Evolutionary conservation across 257 asterid genomes (phyloP).

Genomic region (Salvia splendens): DNA sequence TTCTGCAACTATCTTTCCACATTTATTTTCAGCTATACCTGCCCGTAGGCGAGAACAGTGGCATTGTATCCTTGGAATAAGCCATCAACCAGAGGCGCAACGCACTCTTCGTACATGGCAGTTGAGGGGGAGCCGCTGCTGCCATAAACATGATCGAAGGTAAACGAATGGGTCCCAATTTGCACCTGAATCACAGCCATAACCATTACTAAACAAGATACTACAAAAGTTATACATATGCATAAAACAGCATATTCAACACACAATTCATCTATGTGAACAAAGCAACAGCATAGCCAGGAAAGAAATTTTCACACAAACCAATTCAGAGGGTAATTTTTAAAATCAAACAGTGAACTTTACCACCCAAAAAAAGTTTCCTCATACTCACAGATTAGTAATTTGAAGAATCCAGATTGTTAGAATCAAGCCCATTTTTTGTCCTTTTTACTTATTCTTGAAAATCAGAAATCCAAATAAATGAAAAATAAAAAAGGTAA

Average conservation of each 20-base stretch:
- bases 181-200: constrained; percentile 61
- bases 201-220: neutral
- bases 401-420: constrained; percentile 20
- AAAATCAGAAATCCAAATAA: neutral
- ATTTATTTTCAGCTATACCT: constrained; percentile 51
- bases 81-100: constrained; percentile 93
- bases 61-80: constrained; percentile 98
- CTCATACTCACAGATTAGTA: constrained; percentile 4
- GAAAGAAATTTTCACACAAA: constrained; percentile 9
- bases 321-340: constrained; percentile 5
- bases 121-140: constrained; percentile 74
- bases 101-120: constrained; percentile 92
- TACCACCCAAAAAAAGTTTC: constrained; percentile 6
- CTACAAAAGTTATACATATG: constrained; percentile 2
- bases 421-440: neutral
- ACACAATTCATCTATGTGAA: neutral
- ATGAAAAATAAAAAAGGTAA: neutral
- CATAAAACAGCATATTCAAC: neutral
- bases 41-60: constrained; percentile 98
- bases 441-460: neutral
- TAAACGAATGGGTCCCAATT: constrained; percentile 91
- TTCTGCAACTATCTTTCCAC: neutral
- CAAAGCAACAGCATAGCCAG: neutral
- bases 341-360: constrained; percentile 23
- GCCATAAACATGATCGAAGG: constrained; percentile 97